Evolutionary conservation across 345 rosid species (phyloP), one percentile per base, ranked within the genome.

Genomic region (Citrus glauca): DNA sequence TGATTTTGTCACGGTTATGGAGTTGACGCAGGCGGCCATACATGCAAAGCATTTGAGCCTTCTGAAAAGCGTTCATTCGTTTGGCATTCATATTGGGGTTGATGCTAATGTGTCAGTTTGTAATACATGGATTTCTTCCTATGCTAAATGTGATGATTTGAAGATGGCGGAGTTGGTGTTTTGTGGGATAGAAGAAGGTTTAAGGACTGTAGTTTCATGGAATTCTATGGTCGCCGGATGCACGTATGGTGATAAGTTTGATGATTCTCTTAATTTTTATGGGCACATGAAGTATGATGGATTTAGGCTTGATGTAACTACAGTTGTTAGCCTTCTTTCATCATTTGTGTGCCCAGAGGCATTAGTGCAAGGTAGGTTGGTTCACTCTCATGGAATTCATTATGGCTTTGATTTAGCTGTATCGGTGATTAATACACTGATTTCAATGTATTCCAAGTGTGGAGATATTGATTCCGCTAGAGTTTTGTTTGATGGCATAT

Each of bases 141-240:
- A 89, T 84, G 87, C 89, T 4, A 89, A 89, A 78, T 92, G 97
- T 71, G 78, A 76, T 78, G 91, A 89, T 72, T 81, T 90, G 78
- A 79, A 62, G 45, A 84, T 85, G 37, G 89, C 92, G 0, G 86
- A 82, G 71, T 84, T 68, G 64, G 86, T 89, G 19, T 90, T 92
- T 59, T 20, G 74, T 84, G 87, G 61, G 69, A 88, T 92, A 77
- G 82, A 73, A 33, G 78, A 50, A 33, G 55, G 79, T 61, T 73
- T 75, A 27, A 79, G 82, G 79, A 88, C 85, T 27, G 85, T 84
- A 9, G 77, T 88, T 4, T 85, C 89, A 10, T 82, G 86, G 97
- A 95, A 93, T 79, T 88, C 94, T 28, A 57, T 95, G 88, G 85
- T 92, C 68, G 86, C 89, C 2, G 94, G 91, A 25, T 89, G 85